Base-by-base conservation (phyloP, 352 stramenopile genomes). In the Pythium brassicae region DNA sequence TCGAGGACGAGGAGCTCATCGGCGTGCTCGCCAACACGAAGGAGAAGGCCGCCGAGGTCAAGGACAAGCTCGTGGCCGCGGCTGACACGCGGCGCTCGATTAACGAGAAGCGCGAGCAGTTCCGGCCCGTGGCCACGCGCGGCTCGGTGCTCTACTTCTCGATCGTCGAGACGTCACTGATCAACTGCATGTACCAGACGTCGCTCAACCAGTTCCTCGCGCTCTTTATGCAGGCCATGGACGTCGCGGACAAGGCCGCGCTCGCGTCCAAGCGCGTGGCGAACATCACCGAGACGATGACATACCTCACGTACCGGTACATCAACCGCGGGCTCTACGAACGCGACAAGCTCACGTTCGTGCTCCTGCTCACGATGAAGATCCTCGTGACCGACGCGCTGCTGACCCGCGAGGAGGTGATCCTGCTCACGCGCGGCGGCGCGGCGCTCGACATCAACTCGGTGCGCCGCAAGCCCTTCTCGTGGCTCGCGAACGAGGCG, bases 161-260 rank as follows among this genome's bases (percentile, higher is more conserved):
- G 4, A 97, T 99, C 57, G 97, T 99, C 25, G 97, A 99, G 70
- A 98, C 98, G 57, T 98, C 90, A 52, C 65, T 97, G 46, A 96
- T 99, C 46, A 99, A 99, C 71, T 97, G 94, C 59, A 99, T 99
- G 97, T 99, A 99, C 78, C 97, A 99, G 79, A 99, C 97, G 34
- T 98, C 93, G 11, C 70, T 99, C 39, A 95, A 95, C 57, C 96
- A 99, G 77, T 99, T 99, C 71, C 64, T 99, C 35, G 83, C 91
- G 55, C 69, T 99, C 23, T 99, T 99, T 63, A 98, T 98, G 87
- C 92, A 95, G 47, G 98, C 91, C 1, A 99, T 99, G 94, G 95
- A 99, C 50, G 80, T 98, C 34, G 93, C 96, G 3, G 94, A 99
- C 65, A 98, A 98, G 66, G 96, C 95, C 6, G 86, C 91, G n/a